Percentiles rank a stretch among this genome's conserved stretches.
phyloP scores from a whole-genome alignment of 2,329 filamentous ascomycete genomes.

The Myotisia sp. region DNA sequence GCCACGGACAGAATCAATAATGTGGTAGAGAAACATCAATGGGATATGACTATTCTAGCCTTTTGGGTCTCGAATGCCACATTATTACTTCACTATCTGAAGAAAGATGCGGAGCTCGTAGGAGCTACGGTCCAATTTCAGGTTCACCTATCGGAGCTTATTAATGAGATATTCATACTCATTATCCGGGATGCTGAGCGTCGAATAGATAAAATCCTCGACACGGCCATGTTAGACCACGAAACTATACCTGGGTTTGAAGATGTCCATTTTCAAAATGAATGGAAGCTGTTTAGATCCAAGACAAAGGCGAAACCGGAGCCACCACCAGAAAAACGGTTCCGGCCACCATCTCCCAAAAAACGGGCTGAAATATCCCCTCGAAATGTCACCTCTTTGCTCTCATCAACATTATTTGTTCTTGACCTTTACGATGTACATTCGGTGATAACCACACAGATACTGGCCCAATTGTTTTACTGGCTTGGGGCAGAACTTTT shows the following conservation, averaged over 20 bases:
- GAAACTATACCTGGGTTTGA: conserved; percentile 97
- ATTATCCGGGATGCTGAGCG: conserved; percentile 93
- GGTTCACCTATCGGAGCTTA: conserved; percentile 78
- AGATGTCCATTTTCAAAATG: conserved; percentile 91
- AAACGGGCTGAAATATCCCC: conserved; percentile 82
- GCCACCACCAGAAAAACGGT: conserved; percentile 76
- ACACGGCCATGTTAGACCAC: conserved; percentile 88
- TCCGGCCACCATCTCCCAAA: conserved; percentile 84
- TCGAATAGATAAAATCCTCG: conserved; percentile 88
- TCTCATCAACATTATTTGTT: conserved; percentile 92
- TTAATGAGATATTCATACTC: conserved; percentile 96
- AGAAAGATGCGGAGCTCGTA: conserved; percentile 75
- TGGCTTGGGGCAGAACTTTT: conserved; percentile 95
- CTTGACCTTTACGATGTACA: conserved; percentile 98
- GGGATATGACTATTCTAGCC: conserved; percentile 98
- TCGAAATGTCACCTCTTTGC: conserved; percentile 83
- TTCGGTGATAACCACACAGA: conserved; percentile 85
- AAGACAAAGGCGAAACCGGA: conserved; percentile 82
- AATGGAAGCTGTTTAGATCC: conserved; percentile 93
- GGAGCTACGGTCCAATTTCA: conserved; percentile 79
- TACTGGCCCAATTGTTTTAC: conserved; percentile 83
- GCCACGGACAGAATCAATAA: conserved; percentile 95
- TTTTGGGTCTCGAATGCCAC: conserved; percentile 99
- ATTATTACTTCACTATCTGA: conserved; percentile 85
- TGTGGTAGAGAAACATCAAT: conserved; percentile 87